A percentile compares a stretch with the other conserved stretches of the same genome.
Evolutionary conservation across 208 protist genomes (phyloP).

Genomic region (Angomonas deanei): DNA sequence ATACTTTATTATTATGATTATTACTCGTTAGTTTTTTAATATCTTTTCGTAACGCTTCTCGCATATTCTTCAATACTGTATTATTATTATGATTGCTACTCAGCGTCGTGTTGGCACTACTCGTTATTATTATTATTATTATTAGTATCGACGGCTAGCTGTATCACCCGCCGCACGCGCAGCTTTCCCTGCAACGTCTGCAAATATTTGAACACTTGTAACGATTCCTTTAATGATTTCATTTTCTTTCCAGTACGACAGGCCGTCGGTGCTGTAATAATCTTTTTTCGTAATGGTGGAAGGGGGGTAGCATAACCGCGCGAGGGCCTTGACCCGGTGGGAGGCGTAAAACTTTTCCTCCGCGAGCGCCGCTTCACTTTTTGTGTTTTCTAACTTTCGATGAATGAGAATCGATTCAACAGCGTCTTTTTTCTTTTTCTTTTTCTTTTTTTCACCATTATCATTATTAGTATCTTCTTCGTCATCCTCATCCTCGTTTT

Average conservation of each 20-base stretch:
- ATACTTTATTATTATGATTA: not conserved
- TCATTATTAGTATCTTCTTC: slow-evolving; percentile 3
- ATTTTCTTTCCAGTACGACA: not conserved
- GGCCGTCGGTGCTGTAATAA: not conserved
- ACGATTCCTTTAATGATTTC: not conserved
- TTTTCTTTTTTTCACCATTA: not conserved
- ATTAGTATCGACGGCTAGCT: not conserved
- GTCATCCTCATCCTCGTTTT: not conserved
- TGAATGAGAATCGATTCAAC: not conserved
- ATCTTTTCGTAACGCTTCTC: not conserved
- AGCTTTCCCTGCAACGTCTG: not conserved
- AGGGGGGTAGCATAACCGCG: not conserved
- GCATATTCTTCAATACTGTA: not conserved
- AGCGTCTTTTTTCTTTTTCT: not conserved
- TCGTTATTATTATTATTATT: too few species aligned
- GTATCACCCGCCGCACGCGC: not conserved
- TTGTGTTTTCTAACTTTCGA: not conserved
- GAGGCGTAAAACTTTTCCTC: not conserved
- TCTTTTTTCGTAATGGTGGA: not conserved
- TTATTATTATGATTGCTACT: slow-evolving; percentile 5
- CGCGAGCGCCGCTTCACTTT: not conserved
- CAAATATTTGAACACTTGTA: not conserved
- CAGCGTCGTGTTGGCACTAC: not conserved
- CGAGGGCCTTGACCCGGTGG: not conserved
- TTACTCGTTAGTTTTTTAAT: not conserved